phyloP scores from a whole-genome alignment of 2,329 filamentous ascomycete species.

The Beauveria bassiana region DNA sequence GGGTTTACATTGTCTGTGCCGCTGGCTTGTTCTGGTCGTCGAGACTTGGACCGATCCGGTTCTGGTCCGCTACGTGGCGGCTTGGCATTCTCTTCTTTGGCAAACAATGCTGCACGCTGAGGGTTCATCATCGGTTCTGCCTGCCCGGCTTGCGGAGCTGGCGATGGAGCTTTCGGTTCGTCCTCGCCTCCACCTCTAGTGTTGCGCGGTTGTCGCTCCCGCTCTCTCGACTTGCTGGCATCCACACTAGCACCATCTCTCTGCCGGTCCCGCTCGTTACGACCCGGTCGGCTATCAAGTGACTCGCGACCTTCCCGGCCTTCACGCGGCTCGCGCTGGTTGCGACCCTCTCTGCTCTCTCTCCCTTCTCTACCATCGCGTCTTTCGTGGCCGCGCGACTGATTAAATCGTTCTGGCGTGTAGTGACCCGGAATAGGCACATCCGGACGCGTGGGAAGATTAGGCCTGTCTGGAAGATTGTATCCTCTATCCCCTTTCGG shows the following conservation, averaged over 20 bases:
- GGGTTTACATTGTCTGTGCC: constrained; percentile 37
- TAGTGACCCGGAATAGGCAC: constrained; percentile 44
- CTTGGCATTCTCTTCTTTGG: constrained; percentile 24
- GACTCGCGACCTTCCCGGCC: constrained; percentile 32
- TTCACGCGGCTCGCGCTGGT: constrained; percentile 28
- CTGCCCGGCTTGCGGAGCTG: constrained; percentile 19
- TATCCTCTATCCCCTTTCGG: constrained; percentile 22
- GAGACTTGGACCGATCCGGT: constrained; percentile 23
- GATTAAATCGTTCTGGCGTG: constrained; percentile 37
- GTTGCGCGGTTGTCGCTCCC: constrained; percentile 28
- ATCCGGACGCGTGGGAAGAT: constrained; percentile 51
- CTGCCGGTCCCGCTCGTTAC: constrained; percentile 11
- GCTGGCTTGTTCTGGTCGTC: constrained; percentile 21
- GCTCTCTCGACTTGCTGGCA: constrained; percentile 12
- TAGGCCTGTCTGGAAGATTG: constrained; percentile 30
- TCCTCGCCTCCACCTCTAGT: constrained; percentile 19
- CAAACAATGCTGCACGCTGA: constrained; percentile 44
- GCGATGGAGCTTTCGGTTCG: constrained; percentile 21
- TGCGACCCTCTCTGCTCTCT: constrained; percentile 24
- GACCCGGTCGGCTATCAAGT: constrained; percentile 22
- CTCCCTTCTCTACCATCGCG: constrained; percentile 30
- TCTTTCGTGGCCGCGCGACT: constrained; percentile 32
- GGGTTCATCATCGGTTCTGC: constrained; percentile 47
- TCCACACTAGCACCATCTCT: neutral
- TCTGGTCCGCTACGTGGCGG: constrained; percentile 19